A percentile compares a stretch with the other conserved stretches of the same genome.
phyloP scores from a whole-genome alignment of 257 asterid species.

The Rhazya stricta region DNA sequence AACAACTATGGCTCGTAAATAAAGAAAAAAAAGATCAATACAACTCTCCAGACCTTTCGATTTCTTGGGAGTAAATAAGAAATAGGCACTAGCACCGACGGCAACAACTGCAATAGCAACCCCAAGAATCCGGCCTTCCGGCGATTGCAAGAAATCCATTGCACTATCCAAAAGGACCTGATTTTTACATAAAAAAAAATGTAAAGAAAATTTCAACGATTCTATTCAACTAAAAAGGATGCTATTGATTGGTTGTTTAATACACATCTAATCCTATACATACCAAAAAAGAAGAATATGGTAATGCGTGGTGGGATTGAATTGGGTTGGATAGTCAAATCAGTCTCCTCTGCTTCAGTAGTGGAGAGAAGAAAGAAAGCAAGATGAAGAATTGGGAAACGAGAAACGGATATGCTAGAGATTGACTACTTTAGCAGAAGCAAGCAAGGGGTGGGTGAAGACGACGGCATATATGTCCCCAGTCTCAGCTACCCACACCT shows the following conservation, averaged over 20 bases:
- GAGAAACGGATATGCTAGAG: not conserved
- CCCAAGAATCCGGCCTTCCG: slow-evolving; percentile 61
- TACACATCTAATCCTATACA: not conserved
- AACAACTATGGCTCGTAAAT: not conserved
- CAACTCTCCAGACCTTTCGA: slow-evolving; percentile 47
- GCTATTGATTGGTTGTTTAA: not conserved
- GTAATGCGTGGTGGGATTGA: not conserved
- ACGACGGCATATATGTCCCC: no score
- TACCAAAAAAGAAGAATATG: slow-evolving; percentile 4
- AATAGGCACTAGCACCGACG: slow-evolving; percentile 51
- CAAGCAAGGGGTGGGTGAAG: slow-evolving; percentile 3
- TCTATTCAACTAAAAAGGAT: not conserved
- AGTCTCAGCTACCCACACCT: no score
- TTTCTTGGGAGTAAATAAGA: slow-evolving; percentile 59
- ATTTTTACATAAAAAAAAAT: not conserved
- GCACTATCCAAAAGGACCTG: slow-evolving; percentile 26
- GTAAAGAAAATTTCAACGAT: not conserved
- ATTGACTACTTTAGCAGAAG: no score
- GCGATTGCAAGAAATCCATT: slow-evolving; percentile 70
- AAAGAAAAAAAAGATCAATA: not conserved
- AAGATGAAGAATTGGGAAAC: not conserved
- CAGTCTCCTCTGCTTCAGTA: not conserved
- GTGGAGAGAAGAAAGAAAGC: not conserved
- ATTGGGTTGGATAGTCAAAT: not conserved
- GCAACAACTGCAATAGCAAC: slow-evolving; percentile 62